Evolutionary conservation across 306 rosid genomes (phyloP), one percentile per base, ranked within the genome.

Genomic region (Vachellia pachyceras): DNA sequence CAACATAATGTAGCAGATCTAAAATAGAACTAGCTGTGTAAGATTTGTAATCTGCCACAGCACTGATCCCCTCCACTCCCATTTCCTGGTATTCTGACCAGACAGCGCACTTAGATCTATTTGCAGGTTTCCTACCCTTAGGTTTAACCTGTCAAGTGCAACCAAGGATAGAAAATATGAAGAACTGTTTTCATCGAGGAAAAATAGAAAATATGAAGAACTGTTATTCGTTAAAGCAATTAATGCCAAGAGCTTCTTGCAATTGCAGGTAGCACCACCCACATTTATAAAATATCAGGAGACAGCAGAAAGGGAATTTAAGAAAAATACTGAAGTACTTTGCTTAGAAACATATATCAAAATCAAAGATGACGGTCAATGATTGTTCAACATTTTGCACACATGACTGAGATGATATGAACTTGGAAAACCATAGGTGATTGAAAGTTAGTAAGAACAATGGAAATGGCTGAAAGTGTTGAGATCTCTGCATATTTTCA

Each of bases 1-100:
- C 68, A 61, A 29, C 68, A 61, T 61, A 61, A 61, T 61, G 68
- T 13, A 61, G 68, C 13, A 61, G 68, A 29, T 61, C 68, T 61
- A 61, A 29, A 25, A 33, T 61, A 29, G 68, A 61, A 6, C 68
- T 61, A 29, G 68, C 68, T 33, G 68, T 61, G 68, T 61, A 61
- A 61, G 40, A 40, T 61, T 61, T 29, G 18, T 61, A 61, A 61
- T 29, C 68, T 5, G 41, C 68, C 37, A 61, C 68, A 6, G 68
- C 68, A 29, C 33, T 12, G 68, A 61, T 61, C 41, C 68, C 68
- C 40, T 61, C 68, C 40, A 61, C n/a, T 13, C 68, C 68, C 68
- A 61, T 61, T 61, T 61, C 68, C 37, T 29, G 41, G 68, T 61
- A 61, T 12, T 61, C 68, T 33, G 68, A 29, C 68, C 68, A 61